A percentile compares a stretch with the other conserved stretches of the same genome.
Evolutionary conservation across 306 rosid species (phyloP).

Genomic region (Abrus precatorius): DNA sequence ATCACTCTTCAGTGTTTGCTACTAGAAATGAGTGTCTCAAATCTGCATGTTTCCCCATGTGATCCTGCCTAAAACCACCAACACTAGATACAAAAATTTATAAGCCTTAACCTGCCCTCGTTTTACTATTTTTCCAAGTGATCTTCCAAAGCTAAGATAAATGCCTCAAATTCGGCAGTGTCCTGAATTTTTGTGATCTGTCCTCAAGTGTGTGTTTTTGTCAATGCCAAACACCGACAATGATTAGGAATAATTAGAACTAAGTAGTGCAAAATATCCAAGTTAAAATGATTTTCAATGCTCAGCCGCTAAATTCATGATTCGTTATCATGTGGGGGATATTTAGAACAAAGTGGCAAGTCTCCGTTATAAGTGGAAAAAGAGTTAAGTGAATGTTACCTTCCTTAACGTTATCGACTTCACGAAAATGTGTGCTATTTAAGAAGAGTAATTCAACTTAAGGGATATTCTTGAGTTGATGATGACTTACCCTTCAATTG

Average conservation of each 20-base stretch:
- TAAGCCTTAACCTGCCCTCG: constrained; percentile 39
- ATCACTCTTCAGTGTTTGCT: constrained; percentile 38
- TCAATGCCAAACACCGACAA: constrained; percentile 21
- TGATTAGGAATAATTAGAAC: neutral
- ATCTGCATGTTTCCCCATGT: constrained; percentile 55
- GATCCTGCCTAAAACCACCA: constrained; percentile 56
- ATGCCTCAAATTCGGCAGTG: constrained; percentile 47
- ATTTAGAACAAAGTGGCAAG: neutral
- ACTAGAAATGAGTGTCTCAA: constrained; percentile 40
- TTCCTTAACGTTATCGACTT: constrained; percentile 20
- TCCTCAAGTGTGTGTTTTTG: constrained; percentile 38
- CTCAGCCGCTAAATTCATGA: neutral
- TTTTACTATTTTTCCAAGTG: constrained; percentile 53
- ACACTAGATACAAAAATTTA: constrained; percentile 42
- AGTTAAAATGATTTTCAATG: constrained; percentile 5
- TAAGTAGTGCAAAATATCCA: neutral
- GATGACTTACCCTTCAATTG: constrained; percentile 64
- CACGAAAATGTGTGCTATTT: constrained; percentile 42
- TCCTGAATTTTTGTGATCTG: constrained; percentile 45
- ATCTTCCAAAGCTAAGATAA: constrained; percentile 36
- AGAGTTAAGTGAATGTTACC: constrained; percentile 33
- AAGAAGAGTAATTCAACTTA: constrained; percentile 45
- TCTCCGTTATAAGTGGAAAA: neutral
- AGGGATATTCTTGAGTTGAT: constrained; percentile 60
- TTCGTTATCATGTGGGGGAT: neutral